Conservation (phyloP, 164 flowering plant genomes). For the Sedum album region DNA sequence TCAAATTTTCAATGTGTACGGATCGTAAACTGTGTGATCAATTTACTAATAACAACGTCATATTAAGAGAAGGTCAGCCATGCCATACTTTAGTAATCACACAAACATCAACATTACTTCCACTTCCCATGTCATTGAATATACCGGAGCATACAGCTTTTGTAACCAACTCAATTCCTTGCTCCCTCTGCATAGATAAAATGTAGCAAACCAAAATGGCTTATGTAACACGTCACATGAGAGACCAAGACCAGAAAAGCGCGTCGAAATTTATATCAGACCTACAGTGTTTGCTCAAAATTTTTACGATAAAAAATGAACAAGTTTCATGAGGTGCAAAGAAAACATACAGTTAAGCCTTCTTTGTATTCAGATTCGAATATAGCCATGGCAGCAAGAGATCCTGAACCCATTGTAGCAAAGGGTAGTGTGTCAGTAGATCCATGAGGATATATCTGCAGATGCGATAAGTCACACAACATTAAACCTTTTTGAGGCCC, state of each 20-base stretch:
- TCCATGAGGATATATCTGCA: constrained; percentile 96
- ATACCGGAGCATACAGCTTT: constrained; percentile 90
- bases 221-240: not conserved
- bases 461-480: constrained; percentile 4
- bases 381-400: constrained; percentile 94
- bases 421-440: constrained; percentile 92
- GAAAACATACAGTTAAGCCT: constrained; percentile 75
- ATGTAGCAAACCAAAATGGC: not conserved
- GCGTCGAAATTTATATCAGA: not conserved
- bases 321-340: not conserved
- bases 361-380: constrained; percentile 84
- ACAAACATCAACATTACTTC: constrained; percentile 94
- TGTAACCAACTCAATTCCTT: constrained; percentile 66
- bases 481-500: not conserved
- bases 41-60: too few relatives aligned
- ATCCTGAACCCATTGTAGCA: constrained; percentile 98
- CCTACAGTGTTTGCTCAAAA: not conserved
- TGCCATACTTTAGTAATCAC: constrained; percentile 86
- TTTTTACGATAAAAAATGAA: not conserved
- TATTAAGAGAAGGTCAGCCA: too few relatives aligned
- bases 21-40: too few relatives aligned
- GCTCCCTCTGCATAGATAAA: constrained; percentile 61
- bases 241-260: not conserved
- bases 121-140: constrained; percentile 97
- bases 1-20: not conserved